Conservation (phyloP, 2,329 filamentous ascomycete genomes). For the Whalleya microplaca region DNA sequence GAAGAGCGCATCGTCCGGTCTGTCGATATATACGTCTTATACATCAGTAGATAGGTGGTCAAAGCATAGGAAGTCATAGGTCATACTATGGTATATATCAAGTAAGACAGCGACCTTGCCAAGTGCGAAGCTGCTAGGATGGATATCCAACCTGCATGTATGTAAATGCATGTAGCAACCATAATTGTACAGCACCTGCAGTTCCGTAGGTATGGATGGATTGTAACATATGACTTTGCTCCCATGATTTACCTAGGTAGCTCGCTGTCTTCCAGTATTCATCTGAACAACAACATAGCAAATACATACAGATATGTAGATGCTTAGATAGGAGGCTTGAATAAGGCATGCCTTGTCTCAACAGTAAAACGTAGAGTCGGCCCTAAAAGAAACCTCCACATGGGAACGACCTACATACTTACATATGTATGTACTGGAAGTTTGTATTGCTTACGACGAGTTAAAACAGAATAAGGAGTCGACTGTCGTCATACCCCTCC, state of each 20-base stretch:
- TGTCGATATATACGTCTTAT: not conserved
- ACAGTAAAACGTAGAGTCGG: too few species aligned
- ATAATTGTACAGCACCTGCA: too few species aligned
- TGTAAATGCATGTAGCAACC: too few species aligned
- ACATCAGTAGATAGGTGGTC: not conserved
- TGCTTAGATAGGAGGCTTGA: not conserved
- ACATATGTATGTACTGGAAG: constrained; percentile 1
- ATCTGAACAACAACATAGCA: not conserved
- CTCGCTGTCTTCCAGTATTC: too few species aligned
- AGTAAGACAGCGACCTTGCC: too few species aligned
- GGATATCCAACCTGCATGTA: too few species aligned
- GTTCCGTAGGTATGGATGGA: too few species aligned
- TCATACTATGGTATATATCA: not conserved
- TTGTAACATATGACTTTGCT: too few species aligned
- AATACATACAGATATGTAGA: too few species aligned
- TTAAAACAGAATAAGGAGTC: not conserved
- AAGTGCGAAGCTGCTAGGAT: too few species aligned
- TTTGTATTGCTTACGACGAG: not conserved
- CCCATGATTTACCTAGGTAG: too few species aligned
- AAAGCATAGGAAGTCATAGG: not conserved
- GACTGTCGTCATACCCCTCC: constrained; percentile 23
- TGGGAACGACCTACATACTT: not conserved
- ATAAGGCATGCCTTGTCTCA: not conserved
- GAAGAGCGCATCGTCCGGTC: not conserved
- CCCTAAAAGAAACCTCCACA: too few species aligned